These are phyloP conservation scores for Saccharomyces hybrid DNA, from an alignment of 1,139 yeast genomes.

Conservation along the genomic window DNA sequence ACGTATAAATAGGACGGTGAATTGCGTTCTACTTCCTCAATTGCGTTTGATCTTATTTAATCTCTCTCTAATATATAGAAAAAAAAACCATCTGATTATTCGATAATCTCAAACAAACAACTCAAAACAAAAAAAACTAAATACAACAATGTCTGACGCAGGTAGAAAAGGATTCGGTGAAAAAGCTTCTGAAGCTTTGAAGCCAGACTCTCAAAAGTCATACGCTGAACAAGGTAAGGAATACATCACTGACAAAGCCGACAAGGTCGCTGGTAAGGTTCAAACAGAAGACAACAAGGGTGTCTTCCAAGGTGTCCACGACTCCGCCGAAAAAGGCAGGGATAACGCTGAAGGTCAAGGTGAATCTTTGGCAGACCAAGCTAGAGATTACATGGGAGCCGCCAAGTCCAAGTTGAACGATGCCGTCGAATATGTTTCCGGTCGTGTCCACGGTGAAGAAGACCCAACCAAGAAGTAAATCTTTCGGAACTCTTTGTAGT, in stretches of 20 bases:
- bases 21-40: not conserved
- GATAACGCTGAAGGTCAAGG: slow-evolving; percentile 40
- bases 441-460: slow-evolving; percentile 52
- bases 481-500: not conserved
- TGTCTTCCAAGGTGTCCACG: slow-evolving; percentile 57
- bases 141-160: slow-evolving; percentile 53
- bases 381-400: slow-evolving; percentile 50
- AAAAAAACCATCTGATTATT: not conserved
- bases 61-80: not conserved
- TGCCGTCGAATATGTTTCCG: slow-evolving; percentile 56
- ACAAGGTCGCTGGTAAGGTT: slow-evolving; percentile 50
- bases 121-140: slow-evolving; percentile 1
- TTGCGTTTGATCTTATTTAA: too few species aligned
- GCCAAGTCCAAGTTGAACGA: slow-evolving; percentile 54
- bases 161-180: slow-evolving; percentile 72
- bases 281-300: slow-evolving; percentile 66
- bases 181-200: slow-evolving; percentile 57
- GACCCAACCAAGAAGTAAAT: slow-evolving; percentile 30
- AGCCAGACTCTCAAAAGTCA: slow-evolving; percentile 68
- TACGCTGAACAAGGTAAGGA: slow-evolving; percentile 65
- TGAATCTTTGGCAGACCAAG: slow-evolving; percentile 46
- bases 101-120: not conserved
- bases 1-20: not conserved
- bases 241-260: slow-evolving; percentile 54
- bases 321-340: slow-evolving; percentile 44